A percentile compares a stretch with the other conserved stretches of the same genome.
Conservation (phyloP, 2,329 filamentous ascomycete species). For the Monosporascus sp. region DNA sequence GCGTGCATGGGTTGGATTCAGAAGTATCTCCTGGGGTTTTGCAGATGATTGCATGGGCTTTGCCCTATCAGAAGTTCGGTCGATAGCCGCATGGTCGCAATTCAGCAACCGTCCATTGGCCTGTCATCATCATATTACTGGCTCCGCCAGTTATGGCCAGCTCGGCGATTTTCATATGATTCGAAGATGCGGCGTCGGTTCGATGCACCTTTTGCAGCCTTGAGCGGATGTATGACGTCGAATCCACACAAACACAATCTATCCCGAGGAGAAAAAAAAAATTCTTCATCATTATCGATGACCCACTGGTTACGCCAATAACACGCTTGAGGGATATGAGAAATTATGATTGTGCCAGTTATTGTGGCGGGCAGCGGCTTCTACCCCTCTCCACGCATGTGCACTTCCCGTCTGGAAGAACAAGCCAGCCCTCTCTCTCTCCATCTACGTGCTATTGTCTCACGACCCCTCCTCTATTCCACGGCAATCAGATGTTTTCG, state of each 20-base stretch:
- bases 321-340: too few species aligned
- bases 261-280: too few species aligned
- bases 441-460: too few species aligned
- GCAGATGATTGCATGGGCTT: neutral
- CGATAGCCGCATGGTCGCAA: conserved; percentile 25
- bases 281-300: too few species aligned
- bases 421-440: too few species aligned
- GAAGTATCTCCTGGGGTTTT: conserved; percentile 14
- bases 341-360: too few species aligned
- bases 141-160: conserved; percentile 13
- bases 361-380: too few species aligned
- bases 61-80: conserved; percentile 22
- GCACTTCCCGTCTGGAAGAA: too few species aligned
- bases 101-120: conserved; percentile 21
- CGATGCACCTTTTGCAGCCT: conserved; percentile 10
- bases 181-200: conserved; percentile 9
- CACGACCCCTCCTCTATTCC: too few species aligned
- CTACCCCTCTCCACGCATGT: too few species aligned
- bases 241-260: neutral
- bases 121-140: conserved; percentile 21
- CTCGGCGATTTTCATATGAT: conserved; percentile 11
- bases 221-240: conserved; percentile 4
- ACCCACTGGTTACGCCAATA: too few species aligned
- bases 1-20: neutral
- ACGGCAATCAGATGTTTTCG: neutral